Base-by-base conservation (phyloP, 129 eudicot species). In the Pittosporum tobira region DNA sequence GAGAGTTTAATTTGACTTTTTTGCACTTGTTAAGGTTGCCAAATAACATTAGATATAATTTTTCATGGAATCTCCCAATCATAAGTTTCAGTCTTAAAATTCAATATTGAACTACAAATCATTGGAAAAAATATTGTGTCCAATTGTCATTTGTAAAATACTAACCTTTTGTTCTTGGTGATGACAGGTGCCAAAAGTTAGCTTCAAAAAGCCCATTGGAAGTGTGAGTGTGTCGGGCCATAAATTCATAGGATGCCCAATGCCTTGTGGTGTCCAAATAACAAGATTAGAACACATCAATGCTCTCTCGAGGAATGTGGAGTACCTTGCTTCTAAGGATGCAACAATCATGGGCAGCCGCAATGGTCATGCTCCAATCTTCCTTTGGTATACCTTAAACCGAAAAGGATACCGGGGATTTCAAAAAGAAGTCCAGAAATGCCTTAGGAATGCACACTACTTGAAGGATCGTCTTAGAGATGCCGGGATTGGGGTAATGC, bases 281-380 rank as follows among this genome's bases (percentile, higher is more conserved):
- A 72, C 82, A 66, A 77, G 78, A 61, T 56, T 66, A 43, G 44
- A 72, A n/a, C 73, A 77, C 69, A 65, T 64, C 5, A 48, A 59
- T n/a, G 68, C 68, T 3, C 64, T 72, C 22, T 77, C 78, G 0
- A 29, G 71, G 14, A 56, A 69, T 26, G 62, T 73, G 16, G 79
- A 78, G 62, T 78, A 78, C 40, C 70, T 78, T 5, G 79, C 65
- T 51, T 68, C 76, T 22, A 50, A 61, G 26, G 83, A 78, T 50
- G 62, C 75, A 0, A 78, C 83, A 31, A 73, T 78, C n/a, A 55
- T 71, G 57, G 79, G 83, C 7, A 73, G 83, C 69, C 69, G 83
- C 29, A 72, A 64, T 51, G 82, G 82, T 42, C 82, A 71, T 58
- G 71, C 78, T 16, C 78, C 75, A 19, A 64, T 69, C 3, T 78